These are phyloP conservation scores for Magnolia officinalis DNA, from an alignment of 164 flowering plant genomes.

Conservation along the genomic window DNA sequence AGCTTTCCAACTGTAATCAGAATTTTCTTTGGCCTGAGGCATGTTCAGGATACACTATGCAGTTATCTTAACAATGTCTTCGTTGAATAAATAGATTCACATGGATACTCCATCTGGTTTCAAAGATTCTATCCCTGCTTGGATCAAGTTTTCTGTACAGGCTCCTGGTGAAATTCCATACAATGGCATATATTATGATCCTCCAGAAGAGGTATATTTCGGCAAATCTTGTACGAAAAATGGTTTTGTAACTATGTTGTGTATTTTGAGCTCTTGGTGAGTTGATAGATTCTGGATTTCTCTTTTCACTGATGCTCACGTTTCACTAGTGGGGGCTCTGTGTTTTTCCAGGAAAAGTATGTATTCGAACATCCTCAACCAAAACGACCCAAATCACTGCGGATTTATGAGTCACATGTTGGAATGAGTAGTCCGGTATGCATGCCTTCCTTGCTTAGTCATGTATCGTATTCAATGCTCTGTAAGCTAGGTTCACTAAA, in stretches of 20 bases:
- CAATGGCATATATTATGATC: constrained; percentile 95
- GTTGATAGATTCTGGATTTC: neutral
- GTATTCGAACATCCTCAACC: constrained; percentile 86
- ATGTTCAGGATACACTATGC: neutral
- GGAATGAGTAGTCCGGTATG: constrained; percentile 98
- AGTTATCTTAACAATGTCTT: neutral
- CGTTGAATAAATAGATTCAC: constrained; percentile 51
- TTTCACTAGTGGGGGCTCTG: neutral
- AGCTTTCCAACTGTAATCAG: too few relatives aligned
- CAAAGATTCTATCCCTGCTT: constrained; percentile 97
- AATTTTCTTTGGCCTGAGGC: neutral
- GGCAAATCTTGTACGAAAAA: neutral
- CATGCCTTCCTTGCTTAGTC: constrained; percentile 11
- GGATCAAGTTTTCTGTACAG: constrained; percentile 96
- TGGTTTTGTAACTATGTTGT: neutral
- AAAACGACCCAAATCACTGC: constrained; percentile 76
- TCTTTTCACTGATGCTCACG: neutral
- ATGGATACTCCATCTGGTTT: constrained; percentile 95
- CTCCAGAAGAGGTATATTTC: constrained; percentile 79
- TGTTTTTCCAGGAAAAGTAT: constrained; percentile 65
- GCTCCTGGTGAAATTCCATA: constrained; percentile 97
- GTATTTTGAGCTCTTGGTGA: neutral
- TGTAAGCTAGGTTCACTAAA: neutral
- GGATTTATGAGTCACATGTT: constrained; percentile 95
- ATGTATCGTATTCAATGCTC: neutral